Base-by-base conservation (phyloP, 371 early-diverging fungal genomes). In the Conidiobolus incongruus region DNA sequence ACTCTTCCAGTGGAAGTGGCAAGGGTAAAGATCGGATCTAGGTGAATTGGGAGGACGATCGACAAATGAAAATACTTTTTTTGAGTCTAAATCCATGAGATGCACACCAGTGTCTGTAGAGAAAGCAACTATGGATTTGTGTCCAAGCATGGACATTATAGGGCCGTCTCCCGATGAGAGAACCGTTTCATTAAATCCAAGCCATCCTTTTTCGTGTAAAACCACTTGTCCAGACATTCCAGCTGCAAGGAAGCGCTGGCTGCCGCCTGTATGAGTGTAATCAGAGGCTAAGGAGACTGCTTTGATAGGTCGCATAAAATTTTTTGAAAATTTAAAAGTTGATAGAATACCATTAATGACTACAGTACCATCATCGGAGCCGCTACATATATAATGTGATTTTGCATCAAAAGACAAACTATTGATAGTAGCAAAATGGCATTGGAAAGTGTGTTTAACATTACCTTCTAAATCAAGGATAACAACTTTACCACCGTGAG, bases 391-490 rank as follows among this genome's bases (percentile, higher is more conserved):
- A 52, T 60, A 91, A 53, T 94, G 94, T 33, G 71, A 82, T n/a
- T 63, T 63, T 28, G 59, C 51, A 53, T 92, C 93, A 46, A 91
- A 76, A 44, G 78, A 72, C 32, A 95, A 57, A 46, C 72, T 70
- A 47, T 76, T 87, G 6, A 95, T 86, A 0, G 89, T 75, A 0
- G 92, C 78, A 2, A 78, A 69, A 45, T 75, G 80, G 2, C 71
- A 65, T 35, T 68, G 72, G 55, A 75, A 80, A 35, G 63, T 66
- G 57, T 82, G 82, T 24, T 86, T 72, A 17, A 74, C 62, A 47
- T 86, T 90, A 42, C 96, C 96, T 32, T 77, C 76, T 44, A 87
- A 76, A 56, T 95, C 96, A 35, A 93, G 65, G 40, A 94, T 72
- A 44, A 85, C 73, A 8, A 95, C 75, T 26, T 68, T 64, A 39